A percentile compares a stretch with the other conserved stretches of the same genome.
Evolutionary conservation across 2,329 filamentous ascomycete species (phyloP).

Genomic region (Ceratocystis albifundus): DNA sequence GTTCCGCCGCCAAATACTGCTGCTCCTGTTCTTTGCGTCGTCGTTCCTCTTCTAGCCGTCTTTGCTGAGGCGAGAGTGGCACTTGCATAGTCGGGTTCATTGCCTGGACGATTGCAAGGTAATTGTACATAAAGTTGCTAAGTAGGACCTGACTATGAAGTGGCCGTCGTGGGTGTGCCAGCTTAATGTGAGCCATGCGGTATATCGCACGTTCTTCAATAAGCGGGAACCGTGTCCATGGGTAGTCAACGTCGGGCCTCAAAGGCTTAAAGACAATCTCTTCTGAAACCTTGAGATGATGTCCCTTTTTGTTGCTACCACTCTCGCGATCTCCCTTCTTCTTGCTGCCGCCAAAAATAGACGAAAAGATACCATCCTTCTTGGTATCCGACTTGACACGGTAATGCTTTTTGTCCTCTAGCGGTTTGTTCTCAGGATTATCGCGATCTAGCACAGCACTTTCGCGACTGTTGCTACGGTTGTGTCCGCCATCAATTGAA

Average conservation of each 20-base stretch:
- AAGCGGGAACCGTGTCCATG: slow-evolving; percentile 91
- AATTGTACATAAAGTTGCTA: slow-evolving; percentile 99
- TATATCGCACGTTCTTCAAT: slow-evolving; percentile 95
- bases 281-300: slow-evolving; percentile 65
- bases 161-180: slow-evolving; percentile 89
- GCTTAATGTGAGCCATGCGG: slow-evolving; percentile 95
- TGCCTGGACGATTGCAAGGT: slow-evolving; percentile 94
- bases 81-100: slow-evolving; percentile 96
- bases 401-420: slow-evolving; percentile 77
- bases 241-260: slow-evolving; percentile 83
- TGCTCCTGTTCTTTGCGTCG: slow-evolving; percentile 41
- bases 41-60: slow-evolving; percentile 46
- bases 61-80: slow-evolving; percentile 68
- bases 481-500: slow-evolving; percentile 57
- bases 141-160: slow-evolving; percentile 89
- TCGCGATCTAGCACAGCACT: slow-evolving; percentile 76
- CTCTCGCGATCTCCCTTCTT: slow-evolving; percentile 73
- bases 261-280: slow-evolving; percentile 61
- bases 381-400: slow-evolving; percentile 67
- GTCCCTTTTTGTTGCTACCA: slow-evolving; percentile 52
- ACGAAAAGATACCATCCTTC: slow-evolving; percentile 89
- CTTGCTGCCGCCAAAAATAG: slow-evolving; percentile 80
- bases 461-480: slow-evolving; percentile 56
- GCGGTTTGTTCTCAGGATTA: slow-evolving; percentile 56
- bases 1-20: slow-evolving; percentile 39